Base-by-base conservation (phyloP, 2,329 filamentous ascomycete genomes). In the Diaporthe velutina region DNA sequence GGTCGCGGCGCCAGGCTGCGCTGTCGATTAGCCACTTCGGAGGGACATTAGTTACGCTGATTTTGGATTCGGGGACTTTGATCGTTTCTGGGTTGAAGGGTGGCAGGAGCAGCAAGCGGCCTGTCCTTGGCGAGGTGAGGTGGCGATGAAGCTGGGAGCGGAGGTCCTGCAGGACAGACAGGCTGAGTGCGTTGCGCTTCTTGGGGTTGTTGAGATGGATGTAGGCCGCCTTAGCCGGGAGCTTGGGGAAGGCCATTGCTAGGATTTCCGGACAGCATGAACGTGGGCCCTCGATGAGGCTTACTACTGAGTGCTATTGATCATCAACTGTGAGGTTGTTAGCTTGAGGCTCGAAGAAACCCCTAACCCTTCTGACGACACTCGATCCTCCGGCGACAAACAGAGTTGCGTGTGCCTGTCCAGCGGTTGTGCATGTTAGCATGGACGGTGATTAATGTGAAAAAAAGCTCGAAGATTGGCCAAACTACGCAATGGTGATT, bases 11-110 rank as follows among this genome's bases (percentile, higher is more conserved):
- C 80, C 82, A 83, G 30, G 77, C 55, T 0, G 74, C 38, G 10
- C 78, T 52, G 68, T 81, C 76, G 13, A 79, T 61, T 1, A 83
- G 81, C 82, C 82, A 84, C 42, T 42, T n/a, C 73, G 79, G 73
- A 17, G 60, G 22, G n/a, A 22, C 13, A 45, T 58, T 4, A 15
- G 0, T 7, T 1, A 0, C 35, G 10, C 67, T 54, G 73, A n/a
- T n/a, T n/a, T 54, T 38, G 1, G 2, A 8, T 54, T 73, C 76
- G 19, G 82, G 77, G 22, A 48, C 48, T 6, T 35, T n/a, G 25
- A 82, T 75, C 0, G 78, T 22, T 0, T 40, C 28, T 30, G 80
- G 78, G 17, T 77, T 76, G 74, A 83, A 82, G 2, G 76, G 73
- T 0, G 81, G 82, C 17, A 84, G 80, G 38, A 80, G 75, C 10